phyloP scores from a whole-genome alignment of 805 yeast genomes.

The Schwanniomyces pseudopolymorphus region DNA sequence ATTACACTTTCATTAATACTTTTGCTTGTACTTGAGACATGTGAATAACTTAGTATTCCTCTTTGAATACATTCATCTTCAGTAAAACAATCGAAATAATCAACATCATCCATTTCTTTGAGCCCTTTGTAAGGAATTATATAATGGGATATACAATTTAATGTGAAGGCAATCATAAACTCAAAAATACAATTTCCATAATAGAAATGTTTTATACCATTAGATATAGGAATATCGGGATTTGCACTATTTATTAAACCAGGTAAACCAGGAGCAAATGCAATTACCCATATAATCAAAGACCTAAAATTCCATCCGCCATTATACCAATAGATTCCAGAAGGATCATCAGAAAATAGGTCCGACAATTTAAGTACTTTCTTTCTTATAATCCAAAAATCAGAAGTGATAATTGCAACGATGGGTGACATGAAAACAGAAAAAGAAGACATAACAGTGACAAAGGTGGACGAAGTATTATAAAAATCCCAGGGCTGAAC shows the following conservation, averaged over 20 bases:
- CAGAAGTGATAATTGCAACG: slow-evolving; percentile 30
- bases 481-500: too few relatives aligned
- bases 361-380: slow-evolving; percentile 39
- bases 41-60: slow-evolving; percentile 13
- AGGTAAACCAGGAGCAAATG: slow-evolving; percentile 50
- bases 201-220: slow-evolving; percentile 12
- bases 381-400: slow-evolving; percentile 40
- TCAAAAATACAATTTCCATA: slow-evolving; percentile 14
- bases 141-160: slow-evolving; percentile 32
- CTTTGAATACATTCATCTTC: slow-evolving; percentile 30
- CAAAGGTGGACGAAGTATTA: slow-evolving; percentile 15
- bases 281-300: slow-evolving; percentile 35
- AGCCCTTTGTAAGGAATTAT: slow-evolving; percentile 35
- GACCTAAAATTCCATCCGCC: slow-evolving; percentile 46
- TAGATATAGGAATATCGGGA: slow-evolving; percentile 7
- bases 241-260: slow-evolving; percentile 36
- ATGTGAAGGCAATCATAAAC: slow-evolving; percentile 29
- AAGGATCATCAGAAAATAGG: slow-evolving; percentile 29
- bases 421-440: slow-evolving; percentile 17
- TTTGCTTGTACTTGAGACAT: too few relatives aligned
- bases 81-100: slow-evolving; percentile 35
- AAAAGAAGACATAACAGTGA: slow-evolving; percentile 18
- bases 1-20: too few relatives aligned
- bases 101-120: slow-evolving; percentile 37
- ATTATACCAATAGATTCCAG: slow-evolving; percentile 42